A percentile compares a stretch with the other conserved stretches of the same genome.
These are phyloP conservation scores for Carex littledalei DNA, from an alignment of 176 grass and related monocot species.

Conservation along the genomic window DNA sequence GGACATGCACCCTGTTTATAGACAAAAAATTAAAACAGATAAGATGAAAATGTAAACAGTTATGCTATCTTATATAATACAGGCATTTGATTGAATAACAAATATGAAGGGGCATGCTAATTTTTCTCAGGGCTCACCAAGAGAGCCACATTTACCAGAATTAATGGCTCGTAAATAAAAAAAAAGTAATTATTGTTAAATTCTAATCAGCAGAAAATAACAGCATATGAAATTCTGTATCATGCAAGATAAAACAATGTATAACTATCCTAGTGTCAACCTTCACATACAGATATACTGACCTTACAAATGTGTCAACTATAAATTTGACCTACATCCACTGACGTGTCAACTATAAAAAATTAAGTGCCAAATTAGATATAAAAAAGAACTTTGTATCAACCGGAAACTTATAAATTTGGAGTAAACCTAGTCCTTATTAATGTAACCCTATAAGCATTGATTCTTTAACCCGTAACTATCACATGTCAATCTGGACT, in stretches of 20 bases:
- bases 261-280: not conserved
- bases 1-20: slow-evolving; percentile 72
- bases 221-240: not conserved
- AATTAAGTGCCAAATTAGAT: not conserved
- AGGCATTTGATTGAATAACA: not conserved
- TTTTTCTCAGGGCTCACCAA: not conserved
- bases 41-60: not conserved
- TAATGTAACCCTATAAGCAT: not conserved
- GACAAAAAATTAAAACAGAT: not conserved
- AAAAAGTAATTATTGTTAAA: not conserved
- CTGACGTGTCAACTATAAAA: not conserved
- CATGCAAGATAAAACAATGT: not conserved
- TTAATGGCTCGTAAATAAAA: not conserved
- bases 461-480: not conserved
- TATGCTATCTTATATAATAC: not conserved
- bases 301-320: not conserved
- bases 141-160: not conserved
- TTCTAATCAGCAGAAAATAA: not conserved
- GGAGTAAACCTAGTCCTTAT: not conserved
- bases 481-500: not conserved
- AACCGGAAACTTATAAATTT: not conserved
- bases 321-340: not conserved
- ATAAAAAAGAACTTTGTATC: not conserved
- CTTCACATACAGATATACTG: not conserved
- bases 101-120: not conserved